Percentiles rank a stretch among this genome's conserved stretches.
Evolutionary conservation across 371 early-diverging fungal species (phyloP).

Genomic region (Mortierella sp.): DNA sequence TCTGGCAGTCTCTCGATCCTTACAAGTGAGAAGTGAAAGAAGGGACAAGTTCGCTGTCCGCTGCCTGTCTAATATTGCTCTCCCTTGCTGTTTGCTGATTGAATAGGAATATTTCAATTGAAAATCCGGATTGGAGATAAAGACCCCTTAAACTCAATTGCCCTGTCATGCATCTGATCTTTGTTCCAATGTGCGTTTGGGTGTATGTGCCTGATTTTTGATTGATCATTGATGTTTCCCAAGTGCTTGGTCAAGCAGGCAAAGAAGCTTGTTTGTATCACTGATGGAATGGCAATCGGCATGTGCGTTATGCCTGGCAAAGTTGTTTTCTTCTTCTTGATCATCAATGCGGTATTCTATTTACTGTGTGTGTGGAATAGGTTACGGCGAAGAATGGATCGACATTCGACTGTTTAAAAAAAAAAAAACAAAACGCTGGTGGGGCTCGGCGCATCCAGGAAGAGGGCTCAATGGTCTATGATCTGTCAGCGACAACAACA

Average conservation of each 20-base stretch:
- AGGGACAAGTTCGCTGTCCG: conserved; percentile 21
- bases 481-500: conserved; percentile 10
- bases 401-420: no score
- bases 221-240: not conserved
- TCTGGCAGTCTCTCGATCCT: conserved; percentile 14
- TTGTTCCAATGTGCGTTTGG: not conserved
- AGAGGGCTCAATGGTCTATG: not conserved
- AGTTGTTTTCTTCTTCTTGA: not conserved
- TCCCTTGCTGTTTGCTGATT: not conserved
- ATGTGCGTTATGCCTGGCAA: not conserved
- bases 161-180: not conserved
- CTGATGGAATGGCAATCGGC: not conserved
- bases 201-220: not conserved
- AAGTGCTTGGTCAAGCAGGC: not conserved
- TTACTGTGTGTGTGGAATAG: no score
- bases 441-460: not conserved
- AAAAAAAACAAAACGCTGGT: not conserved
- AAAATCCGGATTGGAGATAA: not conserved
- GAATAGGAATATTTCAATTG: not conserved
- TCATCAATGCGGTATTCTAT: not conserved
- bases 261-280: not conserved
- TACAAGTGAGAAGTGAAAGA: conserved; percentile 42
- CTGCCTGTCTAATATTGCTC: conserved; percentile 12
- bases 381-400: no score
- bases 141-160: not conserved